Base-by-base conservation (phyloP, 1,284 basidiomycete species). In the Ustilago sp. region DNA sequence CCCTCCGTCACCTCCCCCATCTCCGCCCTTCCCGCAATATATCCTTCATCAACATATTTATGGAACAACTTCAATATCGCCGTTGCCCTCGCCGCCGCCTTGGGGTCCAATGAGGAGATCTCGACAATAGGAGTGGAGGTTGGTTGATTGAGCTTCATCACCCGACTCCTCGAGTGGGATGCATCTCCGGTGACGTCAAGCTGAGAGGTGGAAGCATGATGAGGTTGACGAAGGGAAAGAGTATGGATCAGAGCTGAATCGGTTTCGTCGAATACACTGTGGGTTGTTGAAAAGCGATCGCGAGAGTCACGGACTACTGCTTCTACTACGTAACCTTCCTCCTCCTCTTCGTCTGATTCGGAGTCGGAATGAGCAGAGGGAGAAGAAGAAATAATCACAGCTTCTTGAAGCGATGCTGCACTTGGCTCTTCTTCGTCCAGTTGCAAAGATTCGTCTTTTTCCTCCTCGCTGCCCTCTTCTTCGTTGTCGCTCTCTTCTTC, bases 51-150 rank as follows among this genome's bases (percentile, higher is more conserved):
- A 7, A 83, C 74, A 60, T 83, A 83, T 54, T 78, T 69, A 65
- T 83, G 80, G 63, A 81, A 79, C 17, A 83, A 71, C 60, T 80
- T 81, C 38, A 84, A 69, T 43, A 84, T 80, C 28, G 82, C 82
- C 3, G 82, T 81, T 0, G 82, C 82, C 5, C 80, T 63, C 0
- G 82, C 82, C 9, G 82, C 82, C 0, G 82, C 82, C 1, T 59
- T 52, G 0, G 82, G 73, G 41, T 84, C 80, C 15, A 82, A 67
- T 17, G 76, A 79, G 8, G 81, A 74, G 35, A 84, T 75, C 55
- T 84, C 81, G 32, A 84, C 65, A 39, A 82, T 81, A 2, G 80
- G 73, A 13, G 81, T 81, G 0, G 80, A 77, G 5, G 75, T 70
- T 1, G 66, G 48, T 38, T 78, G 78, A 6, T 70, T 56, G 19